These are phyloP conservation scores for Cinnamomum micranthum DNA, from an alignment of 164 flowering plant species.

Conservation along the genomic window DNA sequence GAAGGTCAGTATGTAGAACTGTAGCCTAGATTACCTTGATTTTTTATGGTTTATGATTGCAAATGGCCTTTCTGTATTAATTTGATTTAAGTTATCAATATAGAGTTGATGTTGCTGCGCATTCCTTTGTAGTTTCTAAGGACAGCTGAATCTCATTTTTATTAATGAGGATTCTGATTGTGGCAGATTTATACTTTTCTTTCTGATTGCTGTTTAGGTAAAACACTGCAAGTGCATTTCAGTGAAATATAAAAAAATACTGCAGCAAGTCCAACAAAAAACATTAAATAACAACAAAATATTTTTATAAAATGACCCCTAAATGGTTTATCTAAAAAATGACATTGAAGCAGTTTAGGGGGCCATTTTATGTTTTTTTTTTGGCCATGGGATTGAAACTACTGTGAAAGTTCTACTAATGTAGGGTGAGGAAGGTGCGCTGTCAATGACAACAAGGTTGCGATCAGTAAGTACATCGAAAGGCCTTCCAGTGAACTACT, in stretches of 20 bases:
- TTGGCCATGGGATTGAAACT: not conserved
- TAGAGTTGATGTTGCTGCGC: not conserved
- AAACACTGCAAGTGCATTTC: not conserved
- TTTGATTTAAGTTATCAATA: not conserved
- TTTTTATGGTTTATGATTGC: not conserved
- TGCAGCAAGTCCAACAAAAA: too few species aligned
- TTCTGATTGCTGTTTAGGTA: not conserved
- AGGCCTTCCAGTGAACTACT: slow-evolving; percentile 94
- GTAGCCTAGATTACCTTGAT: not conserved
- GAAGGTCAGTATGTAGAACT: slow-evolving; percentile 46
- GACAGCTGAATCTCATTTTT: not conserved
- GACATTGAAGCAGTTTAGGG: not conserved
- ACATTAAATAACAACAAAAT: too few species aligned
- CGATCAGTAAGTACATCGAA: slow-evolving; percentile 56
- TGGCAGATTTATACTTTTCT: not conserved
- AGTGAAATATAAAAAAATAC: too few species aligned
- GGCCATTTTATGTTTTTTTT: not conserved
- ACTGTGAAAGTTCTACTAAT: not conserved
- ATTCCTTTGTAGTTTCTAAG: not conserved
- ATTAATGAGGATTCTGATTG: not conserved
- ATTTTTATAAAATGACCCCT: too few species aligned
- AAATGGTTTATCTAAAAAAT: too few species aligned
- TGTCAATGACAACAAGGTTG: slow-evolving; percentile 89
- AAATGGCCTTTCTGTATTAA: not conserved
- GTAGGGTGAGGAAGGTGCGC: slow-evolving; percentile 99